phyloP scores from a whole-genome alignment of 2,329 filamentous ascomycete species.

The Aspergillus udagawae region DNA sequence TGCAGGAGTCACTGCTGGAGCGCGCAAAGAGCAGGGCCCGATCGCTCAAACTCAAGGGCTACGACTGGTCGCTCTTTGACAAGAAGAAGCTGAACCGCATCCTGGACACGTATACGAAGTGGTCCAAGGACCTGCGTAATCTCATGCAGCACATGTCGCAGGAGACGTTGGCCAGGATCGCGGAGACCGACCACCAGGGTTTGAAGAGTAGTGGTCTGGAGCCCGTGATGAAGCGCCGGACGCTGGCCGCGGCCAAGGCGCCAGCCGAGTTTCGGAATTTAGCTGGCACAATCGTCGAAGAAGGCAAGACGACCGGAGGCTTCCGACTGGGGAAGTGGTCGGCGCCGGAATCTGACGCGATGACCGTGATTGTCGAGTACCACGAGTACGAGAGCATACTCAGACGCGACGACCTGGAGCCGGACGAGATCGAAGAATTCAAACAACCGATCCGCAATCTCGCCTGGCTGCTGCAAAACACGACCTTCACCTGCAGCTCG shows the following conservation, averaged over 20 bases:
- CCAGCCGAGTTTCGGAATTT: conserved; percentile 18
- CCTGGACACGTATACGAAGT: conserved; percentile 23
- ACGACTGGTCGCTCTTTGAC: conserved; percentile 31
- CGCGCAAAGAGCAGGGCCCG: conserved; percentile 21
- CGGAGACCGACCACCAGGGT: conserved; percentile 8
- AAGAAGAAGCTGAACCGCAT: conserved; percentile 23
- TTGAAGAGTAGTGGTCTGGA: conserved; percentile 23
- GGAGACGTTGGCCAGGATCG: conserved; percentile 16
- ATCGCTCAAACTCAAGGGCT: conserved; percentile 22
- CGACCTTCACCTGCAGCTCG: conserved; percentile 15
- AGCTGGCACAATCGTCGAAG: conserved; percentile 17
- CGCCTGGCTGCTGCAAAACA: conserved; percentile 26
- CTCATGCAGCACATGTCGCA: conserved; percentile 29
- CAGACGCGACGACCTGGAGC: conserved; percentile 20
- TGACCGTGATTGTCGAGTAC: conserved; percentile 23
- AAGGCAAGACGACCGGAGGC: conserved; percentile 13
- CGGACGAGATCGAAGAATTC: conserved; percentile 19
- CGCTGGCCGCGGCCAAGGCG: conserved; percentile 15
- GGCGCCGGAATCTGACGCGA: conserved; percentile 1
- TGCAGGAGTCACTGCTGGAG: conserved; percentile 19
- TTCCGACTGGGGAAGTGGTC: conserved; percentile 21
- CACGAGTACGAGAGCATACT: conserved; percentile 22
- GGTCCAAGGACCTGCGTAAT: conserved; percentile 22
- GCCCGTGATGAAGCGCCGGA: conserved; percentile 20
- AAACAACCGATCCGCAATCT: conserved; percentile 24